Evolutionary conservation across 805 yeast genomes (phyloP).

Genomic region (Saturnispora besseyi): DNA sequence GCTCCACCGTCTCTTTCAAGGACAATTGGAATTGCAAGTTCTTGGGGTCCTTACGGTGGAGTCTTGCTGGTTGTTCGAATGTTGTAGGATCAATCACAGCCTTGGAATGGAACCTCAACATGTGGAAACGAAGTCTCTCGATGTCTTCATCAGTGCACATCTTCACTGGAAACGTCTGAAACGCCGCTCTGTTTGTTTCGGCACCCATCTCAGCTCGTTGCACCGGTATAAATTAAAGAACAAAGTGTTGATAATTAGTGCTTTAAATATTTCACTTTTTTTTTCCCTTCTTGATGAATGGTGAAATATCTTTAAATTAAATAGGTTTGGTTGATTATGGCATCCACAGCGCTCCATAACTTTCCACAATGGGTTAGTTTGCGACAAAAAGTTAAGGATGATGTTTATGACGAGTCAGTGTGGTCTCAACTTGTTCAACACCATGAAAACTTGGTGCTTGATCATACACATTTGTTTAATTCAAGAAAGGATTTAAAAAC

Average conservation of each 20-base stretch:
- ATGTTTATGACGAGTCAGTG: conserved; percentile 16
- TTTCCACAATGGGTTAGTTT: conserved; percentile 26
- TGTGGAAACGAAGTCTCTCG: conserved; percentile 1
- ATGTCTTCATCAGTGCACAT: conserved; percentile 8
- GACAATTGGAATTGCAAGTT: conserved; percentile 81
- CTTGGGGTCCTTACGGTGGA: conserved; percentile 91
- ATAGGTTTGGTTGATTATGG: background rate
- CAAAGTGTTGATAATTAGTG: background rate
- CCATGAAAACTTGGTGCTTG: conserved; percentile 20
- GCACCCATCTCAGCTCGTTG: background rate
- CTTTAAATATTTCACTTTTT: background rate
- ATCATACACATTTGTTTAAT: conserved; percentile 14
- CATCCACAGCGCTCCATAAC: background rate
- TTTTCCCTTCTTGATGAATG: background rate
- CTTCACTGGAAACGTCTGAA: conserved; percentile 5
- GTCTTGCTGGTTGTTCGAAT: conserved; percentile 74
- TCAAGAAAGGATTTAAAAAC: conserved; percentile 13
- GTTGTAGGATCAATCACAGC: conserved; percentile 51
- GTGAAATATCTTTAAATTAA: background rate
- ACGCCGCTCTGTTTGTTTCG: background rate
- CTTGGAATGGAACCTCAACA: conserved; percentile 4
- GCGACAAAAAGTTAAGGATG: conserved; percentile 16
- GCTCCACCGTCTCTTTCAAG: conserved; percentile 62
- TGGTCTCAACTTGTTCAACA: conserved; percentile 22
- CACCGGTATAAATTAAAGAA: background rate